A percentile compares a stretch with the other conserved stretches of the same genome.
phyloP scores from a whole-genome alignment of 805 yeast genomes.

The Kuraishia capsulata region DNA sequence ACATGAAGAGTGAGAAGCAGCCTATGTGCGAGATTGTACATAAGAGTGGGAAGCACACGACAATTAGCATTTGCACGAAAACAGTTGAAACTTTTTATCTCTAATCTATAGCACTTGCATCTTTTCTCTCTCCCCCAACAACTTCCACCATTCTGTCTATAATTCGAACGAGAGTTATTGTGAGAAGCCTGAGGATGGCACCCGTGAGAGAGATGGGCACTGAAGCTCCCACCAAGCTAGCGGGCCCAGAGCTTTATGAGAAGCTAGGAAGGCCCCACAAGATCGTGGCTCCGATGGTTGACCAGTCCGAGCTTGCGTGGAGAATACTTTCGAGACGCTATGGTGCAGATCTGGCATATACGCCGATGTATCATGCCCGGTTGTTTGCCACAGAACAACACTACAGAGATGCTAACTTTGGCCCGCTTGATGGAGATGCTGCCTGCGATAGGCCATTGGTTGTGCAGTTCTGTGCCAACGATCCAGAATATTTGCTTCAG shows the following conservation, averaged over 20 bases:
- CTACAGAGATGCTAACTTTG: slow-evolving; percentile 71
- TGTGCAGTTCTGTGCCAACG: slow-evolving; percentile 96
- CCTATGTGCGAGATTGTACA: too few species aligned
- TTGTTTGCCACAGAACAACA: slow-evolving; percentile 78
- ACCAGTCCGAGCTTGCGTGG: slow-evolving; percentile 95
- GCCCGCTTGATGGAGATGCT: slow-evolving; percentile 62
- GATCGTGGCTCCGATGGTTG: slow-evolving; percentile 98
- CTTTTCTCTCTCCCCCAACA: too few species aligned
- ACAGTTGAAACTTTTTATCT: too few species aligned
- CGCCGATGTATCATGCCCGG: slow-evolving; percentile 96
- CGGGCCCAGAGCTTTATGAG: slow-evolving; percentile 65
- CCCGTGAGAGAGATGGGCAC: too few species aligned
- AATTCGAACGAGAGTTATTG: too few species aligned
- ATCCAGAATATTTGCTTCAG: slow-evolving; percentile 68
- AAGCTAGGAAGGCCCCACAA: slow-evolving; percentile 67
- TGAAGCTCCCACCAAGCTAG: slow-evolving; percentile 15
- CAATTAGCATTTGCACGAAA: too few species aligned
- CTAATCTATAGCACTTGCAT: too few species aligned
- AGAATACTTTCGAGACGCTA: slow-evolving; percentile 73
- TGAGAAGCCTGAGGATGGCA: too few species aligned
- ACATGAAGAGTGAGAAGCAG: too few species aligned
- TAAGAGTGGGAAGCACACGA: too few species aligned
- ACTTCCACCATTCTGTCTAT: too few species aligned
- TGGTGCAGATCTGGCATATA: slow-evolving; percentile 91
- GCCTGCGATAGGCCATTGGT: slow-evolving; percentile 73